Conservation (phyloP, 495 filamentous ascomycete species). For the Friedmanniomyces endolithicus region DNA sequence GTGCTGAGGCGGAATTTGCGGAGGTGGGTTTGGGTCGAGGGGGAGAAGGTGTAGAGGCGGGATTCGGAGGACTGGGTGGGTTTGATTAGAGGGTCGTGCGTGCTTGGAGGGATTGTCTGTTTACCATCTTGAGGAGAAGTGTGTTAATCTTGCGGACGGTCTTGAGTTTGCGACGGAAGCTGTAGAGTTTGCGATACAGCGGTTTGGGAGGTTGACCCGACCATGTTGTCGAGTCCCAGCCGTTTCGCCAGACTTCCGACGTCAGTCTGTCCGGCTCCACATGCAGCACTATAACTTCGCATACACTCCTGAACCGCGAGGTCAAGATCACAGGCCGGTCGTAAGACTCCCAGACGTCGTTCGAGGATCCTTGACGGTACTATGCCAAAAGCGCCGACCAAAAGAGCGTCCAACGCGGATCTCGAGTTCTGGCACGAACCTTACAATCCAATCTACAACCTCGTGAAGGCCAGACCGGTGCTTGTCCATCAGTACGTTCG, state of each 20-base stretch:
- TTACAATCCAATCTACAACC: constrained; percentile 29
- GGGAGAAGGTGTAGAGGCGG: constrained; percentile 83
- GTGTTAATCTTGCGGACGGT: neutral
- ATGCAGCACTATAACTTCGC: too few relatives aligned
- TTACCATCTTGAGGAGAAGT: neutral
- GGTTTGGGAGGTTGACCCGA: too few relatives aligned
- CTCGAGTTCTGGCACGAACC: constrained; percentile 21
- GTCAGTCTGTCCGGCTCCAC: neutral
- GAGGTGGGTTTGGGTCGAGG: constrained; percentile 64
- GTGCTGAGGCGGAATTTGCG: constrained; percentile 87
- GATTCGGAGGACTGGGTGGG: constrained; percentile 58
- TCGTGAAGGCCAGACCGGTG: constrained; percentile 21
- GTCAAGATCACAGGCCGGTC: too few relatives aligned
- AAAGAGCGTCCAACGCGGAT: constrained; percentile 4
- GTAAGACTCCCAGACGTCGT: too few relatives aligned
- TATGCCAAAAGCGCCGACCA: constrained; percentile 4
- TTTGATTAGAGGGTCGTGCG: neutral
- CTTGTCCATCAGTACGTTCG: constrained; percentile 29
- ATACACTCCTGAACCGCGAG: too few relatives aligned
- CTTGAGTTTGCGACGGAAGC: too few relatives aligned
- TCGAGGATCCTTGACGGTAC: neutral
- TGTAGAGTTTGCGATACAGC: too few relatives aligned
- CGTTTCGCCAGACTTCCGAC: neutral
- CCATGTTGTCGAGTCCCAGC: neutral
- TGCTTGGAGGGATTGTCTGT: neutral